phyloP scores from a whole-genome alignment of 768 basidiomycete species.

The Cystobasidium ongulense region DNA sequence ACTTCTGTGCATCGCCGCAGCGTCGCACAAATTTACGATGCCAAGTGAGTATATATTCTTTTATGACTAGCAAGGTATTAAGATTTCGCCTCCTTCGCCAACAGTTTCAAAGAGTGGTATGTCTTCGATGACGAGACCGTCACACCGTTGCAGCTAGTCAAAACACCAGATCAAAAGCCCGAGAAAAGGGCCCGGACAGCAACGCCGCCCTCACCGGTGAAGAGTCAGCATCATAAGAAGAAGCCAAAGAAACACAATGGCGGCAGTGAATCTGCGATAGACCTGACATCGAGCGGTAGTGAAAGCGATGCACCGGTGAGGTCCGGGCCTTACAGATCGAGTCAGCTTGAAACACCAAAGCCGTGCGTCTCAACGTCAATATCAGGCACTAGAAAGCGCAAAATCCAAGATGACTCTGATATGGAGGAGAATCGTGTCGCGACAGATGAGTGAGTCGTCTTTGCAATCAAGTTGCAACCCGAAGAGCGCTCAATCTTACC shows the following conservation, averaged over 20 bases:
- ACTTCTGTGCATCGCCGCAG: background rate
- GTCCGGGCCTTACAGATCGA: background rate
- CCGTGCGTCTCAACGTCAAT: background rate
- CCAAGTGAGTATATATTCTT: conserved; percentile 49
- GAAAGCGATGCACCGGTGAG: background rate
- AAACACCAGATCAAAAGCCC: conserved; percentile 37
- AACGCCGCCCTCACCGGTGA: background rate
- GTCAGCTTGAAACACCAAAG: background rate
- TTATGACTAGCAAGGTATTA: background rate
- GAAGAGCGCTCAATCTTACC: background rate
- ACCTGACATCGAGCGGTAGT: background rate
- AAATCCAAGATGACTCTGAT: background rate
- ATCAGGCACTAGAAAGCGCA: background rate
- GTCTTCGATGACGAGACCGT: conserved; percentile 87
- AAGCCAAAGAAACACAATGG: background rate
- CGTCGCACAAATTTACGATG: conserved; percentile 72
- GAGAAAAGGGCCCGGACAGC: background rate
- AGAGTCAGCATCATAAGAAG: background rate
- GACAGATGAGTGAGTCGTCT: conserved; percentile 35
- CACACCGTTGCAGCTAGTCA: background rate
- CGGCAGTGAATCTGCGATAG: background rate
- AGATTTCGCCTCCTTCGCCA: background rate
- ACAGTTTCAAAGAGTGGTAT: conserved; percentile 68
- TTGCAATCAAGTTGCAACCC: background rate
- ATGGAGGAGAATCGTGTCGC: conserved; percentile 12